Percentiles rank a stretch among this genome's conserved stretches.
These are phyloP conservation scores for Theileria sp. DNA, from an alignment of 169 alveolate genomes.

Conservation along the genomic window DNA sequence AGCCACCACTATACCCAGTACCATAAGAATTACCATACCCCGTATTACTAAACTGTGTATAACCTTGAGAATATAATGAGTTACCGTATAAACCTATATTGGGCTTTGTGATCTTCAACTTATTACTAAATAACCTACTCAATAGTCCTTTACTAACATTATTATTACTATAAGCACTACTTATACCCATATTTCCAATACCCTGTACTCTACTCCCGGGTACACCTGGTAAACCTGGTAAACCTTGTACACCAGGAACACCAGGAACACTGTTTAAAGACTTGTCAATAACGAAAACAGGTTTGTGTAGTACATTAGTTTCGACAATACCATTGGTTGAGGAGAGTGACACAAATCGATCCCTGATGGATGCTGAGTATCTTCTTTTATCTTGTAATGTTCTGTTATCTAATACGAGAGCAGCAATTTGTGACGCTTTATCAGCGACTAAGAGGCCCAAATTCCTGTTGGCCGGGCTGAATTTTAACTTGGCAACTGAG, in stretches of 20 bases:
- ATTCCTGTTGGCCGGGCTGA: slow-evolving; percentile 12
- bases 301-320: slow-evolving; percentile 50
- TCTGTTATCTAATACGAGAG: slow-evolving; percentile 29
- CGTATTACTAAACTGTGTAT: no score
- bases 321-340: slow-evolving; percentile 42
- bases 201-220: no score
- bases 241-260: no score
- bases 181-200: background rate
- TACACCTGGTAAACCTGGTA: no score
- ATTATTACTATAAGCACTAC: background rate
- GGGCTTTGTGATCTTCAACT: background rate
- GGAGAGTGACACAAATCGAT: slow-evolving; percentile 38
- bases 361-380: slow-evolving; percentile 35
- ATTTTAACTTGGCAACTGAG: slow-evolving; percentile 9
- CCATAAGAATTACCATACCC: no score
- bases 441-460: slow-evolving; percentile 26
- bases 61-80: background rate
- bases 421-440: slow-evolving; percentile 34
- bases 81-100: background rate
- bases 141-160: background rate
- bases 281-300: slow-evolving; percentile 45
- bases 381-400: slow-evolving; percentile 16
- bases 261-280: no score
- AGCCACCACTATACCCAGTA: background rate
- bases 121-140: background rate